These are phyloP conservation scores for Aspergillus fijiensis DNA, from an alignment of 2,329 filamentous ascomycete species.

Conservation along the genomic window DNA sequence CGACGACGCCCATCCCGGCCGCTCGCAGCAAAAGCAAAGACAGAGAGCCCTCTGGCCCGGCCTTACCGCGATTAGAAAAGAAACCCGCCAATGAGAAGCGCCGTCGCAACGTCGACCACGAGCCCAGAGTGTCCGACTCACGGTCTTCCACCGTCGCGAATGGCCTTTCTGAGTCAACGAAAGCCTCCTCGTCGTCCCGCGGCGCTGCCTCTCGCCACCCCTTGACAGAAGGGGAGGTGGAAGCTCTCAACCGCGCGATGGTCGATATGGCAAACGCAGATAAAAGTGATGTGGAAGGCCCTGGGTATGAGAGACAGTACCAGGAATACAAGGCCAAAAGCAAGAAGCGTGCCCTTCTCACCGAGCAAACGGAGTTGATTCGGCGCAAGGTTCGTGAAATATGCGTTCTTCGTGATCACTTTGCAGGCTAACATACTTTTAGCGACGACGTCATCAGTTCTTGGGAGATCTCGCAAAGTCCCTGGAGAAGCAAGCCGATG, in stretches of 20 bases:
- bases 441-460: constrained; percentile 61
- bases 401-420: not conserved
- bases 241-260: constrained; percentile 67
- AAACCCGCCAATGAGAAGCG: constrained; percentile 29
- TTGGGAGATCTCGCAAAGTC: constrained; percentile 57
- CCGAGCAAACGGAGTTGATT: constrained; percentile 61
- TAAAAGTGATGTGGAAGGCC: constrained; percentile 57
- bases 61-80: constrained; percentile 32
- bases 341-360: constrained; percentile 68
- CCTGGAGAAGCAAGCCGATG: constrained; percentile 66
- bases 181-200: constrained; percentile 18
- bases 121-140: constrained; percentile 21
- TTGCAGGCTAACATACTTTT: constrained; percentile 22
- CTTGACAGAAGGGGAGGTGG: constrained; percentile 61
- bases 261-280: constrained; percentile 58
- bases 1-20: constrained; percentile 18
- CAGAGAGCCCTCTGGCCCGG: constrained; percentile 26
- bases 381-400: constrained; percentile 58
- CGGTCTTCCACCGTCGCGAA: constrained; percentile 23
- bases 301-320: constrained; percentile 53
- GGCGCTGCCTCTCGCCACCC: constrained; percentile 56
- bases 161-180: constrained; percentile 21
- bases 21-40: constrained; percentile 24
- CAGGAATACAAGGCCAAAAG: constrained; percentile 54
- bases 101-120: constrained; percentile 24